Evolutionary conservation across 495 filamentous ascomycete species (phyloP), one percentile per base, ranked within the genome.

Genomic region (Penicillium salamii): DNA sequence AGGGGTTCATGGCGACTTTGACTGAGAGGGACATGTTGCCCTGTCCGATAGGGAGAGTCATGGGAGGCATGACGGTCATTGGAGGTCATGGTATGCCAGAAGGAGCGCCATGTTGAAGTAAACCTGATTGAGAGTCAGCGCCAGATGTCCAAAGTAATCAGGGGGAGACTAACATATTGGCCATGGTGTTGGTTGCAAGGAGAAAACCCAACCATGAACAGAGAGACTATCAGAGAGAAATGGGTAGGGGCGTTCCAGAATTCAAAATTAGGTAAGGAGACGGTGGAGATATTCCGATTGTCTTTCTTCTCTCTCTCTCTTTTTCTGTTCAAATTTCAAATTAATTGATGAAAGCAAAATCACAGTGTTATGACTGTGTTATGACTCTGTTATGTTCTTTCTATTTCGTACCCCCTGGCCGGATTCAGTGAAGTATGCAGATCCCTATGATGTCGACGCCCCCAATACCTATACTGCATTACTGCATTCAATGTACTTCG

Each of bases 61-160:
- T 82, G 87, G 53, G 79, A 81, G 46, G 90, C 88, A 81, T 93
- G 87, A 78, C 83, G 77, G 63, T 87, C 75, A 71, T 80, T 67
- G 61, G 78, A 79, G 70, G 90, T 96, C 90, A 97, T 93, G 44
- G 90, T 87, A 78, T 97, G 92, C 92, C 92, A 97, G 71, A 96
- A 90, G 54, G 87, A 88, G 57, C 82, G 81, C 70, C 88, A 83
- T 68, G 80, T 72, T 43, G 75, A 74, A 46, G 78, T 76, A 53
- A 91, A 61, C 51, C 85, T 87, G 47, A 4, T 8, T 7, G 52
- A 46, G n/a, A 54, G 38, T 47, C 39, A 55, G 49, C 46, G 50
- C 8, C 45, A 28, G 29, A 7, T n/a, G n/a, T n/a, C n/a, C n/a
- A n/a, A 34, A 32, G 44, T 20, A 28, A 23, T 5, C n/a, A 47